phyloP scores from a whole-genome alignment of 1,284 basidiomycete genomes.

The Ustilago vetiveriae region DNA sequence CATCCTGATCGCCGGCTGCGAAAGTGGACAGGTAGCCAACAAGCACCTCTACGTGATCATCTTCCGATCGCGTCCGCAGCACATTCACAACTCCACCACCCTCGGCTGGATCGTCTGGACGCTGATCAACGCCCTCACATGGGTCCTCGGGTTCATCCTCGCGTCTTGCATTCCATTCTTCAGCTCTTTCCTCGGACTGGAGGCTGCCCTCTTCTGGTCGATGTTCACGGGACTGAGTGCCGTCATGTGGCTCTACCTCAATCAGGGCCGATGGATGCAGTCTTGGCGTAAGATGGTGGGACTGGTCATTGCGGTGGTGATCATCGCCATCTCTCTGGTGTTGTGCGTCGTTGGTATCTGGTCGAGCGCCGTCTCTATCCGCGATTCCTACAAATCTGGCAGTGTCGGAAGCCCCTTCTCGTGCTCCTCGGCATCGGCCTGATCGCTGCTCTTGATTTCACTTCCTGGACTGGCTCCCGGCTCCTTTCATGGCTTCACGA shows the following conservation, averaged over 20 bases:
- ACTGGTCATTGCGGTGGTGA: conserved; percentile 47
- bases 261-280: conserved; percentile 45
- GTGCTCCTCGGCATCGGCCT: conserved; percentile 48
- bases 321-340: conserved; percentile 64
- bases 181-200: conserved; percentile 47
- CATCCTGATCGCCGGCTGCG: conserved; percentile 60
- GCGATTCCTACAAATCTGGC: conserved; percentile 61
- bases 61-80: conserved; percentile 49
- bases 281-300: conserved; percentile 40
- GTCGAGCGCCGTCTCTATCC: conserved; percentile 65
- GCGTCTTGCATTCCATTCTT: conserved; percentile 60
- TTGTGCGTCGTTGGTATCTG: conserved; percentile 67
- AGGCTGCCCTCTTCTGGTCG: conserved; percentile 57
- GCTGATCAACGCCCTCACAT: conserved; percentile 56
- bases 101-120: conserved; percentile 52
- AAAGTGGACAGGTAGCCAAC: conserved; percentile 54
- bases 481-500: too few species aligned
- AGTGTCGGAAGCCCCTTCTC: conserved; percentile 66
- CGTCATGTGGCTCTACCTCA: conserved; percentile 54
- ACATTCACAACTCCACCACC: conserved; percentile 44
- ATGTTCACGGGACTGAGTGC: conserved; percentile 49
- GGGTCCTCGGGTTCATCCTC: conserved; percentile 54
- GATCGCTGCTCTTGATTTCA: too few species aligned
- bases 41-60: conserved; percentile 55
- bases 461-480: too few species aligned